These are phyloP conservation scores for Laguncularia racemosa DNA, from an alignment of 345 rosid genomes.

Conservation along the genomic window DNA sequence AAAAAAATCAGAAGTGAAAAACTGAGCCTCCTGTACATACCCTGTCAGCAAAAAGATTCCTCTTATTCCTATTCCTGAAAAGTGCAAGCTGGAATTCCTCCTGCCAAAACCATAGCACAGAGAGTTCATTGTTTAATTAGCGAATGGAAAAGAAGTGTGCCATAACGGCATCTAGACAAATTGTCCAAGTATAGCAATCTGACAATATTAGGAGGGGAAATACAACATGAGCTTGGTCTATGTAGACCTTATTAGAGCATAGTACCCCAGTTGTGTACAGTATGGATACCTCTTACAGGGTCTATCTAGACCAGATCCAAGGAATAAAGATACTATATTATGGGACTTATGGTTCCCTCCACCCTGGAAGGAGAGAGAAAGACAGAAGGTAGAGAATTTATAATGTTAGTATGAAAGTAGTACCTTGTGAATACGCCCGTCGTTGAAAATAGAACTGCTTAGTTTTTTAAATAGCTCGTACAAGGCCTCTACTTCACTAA, in stretches of 20 bases:
- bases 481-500: conserved; percentile 73
- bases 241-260: too few relatives aligned
- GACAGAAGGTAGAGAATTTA: background rate
- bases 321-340: too few relatives aligned
- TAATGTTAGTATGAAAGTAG: background rate
- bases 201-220: too few relatives aligned
- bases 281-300: too few relatives aligned
- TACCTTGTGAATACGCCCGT: conserved; percentile 93
- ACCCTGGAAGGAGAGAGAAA: background rate
- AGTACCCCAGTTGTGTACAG: too few relatives aligned
- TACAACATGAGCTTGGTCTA: too few relatives aligned
- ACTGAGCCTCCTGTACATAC: conserved; percentile 21
- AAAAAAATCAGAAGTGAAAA: background rate
- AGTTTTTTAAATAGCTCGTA: conserved; percentile 74
- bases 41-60: conserved; percentile 88
- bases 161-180: background rate
- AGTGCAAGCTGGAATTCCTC: conserved; percentile 94
- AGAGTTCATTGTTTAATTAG: background rate
- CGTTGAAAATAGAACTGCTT: conserved; percentile 76
- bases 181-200: too few relatives aligned
- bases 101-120: conserved; percentile 26
- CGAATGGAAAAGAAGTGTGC: background rate
- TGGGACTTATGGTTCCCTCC: background rate
- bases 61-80: conserved; percentile 60
- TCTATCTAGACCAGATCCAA: too few relatives aligned